phyloP scores from a whole-genome alignment of 225 moss, liverwort and hornwort species.

The Bryoerythrophyllum caledonicum region DNA sequence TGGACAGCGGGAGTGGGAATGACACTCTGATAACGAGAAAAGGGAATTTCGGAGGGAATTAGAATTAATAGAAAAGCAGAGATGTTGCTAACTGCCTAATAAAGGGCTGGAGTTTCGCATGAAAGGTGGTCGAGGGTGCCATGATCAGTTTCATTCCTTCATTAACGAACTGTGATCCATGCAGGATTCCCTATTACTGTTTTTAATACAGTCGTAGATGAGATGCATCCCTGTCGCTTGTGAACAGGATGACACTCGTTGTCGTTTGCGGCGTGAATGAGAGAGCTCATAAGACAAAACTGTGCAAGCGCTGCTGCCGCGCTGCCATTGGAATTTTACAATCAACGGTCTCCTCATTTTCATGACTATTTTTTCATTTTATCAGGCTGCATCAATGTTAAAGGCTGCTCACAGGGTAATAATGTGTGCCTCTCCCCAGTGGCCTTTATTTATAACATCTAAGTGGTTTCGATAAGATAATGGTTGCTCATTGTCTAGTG shows the following conservation, averaged over 20 bases:
- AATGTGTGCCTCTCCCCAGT: background rate
- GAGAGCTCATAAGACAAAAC: background rate
- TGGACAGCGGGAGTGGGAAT: background rate
- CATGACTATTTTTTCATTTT: conserved; percentile 1
- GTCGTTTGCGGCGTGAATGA: background rate
- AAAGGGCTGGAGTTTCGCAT: conserved; percentile 6
- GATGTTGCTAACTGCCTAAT: conserved; percentile 3
- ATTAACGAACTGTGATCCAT: conserved; percentile 22
- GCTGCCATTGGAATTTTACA: background rate
- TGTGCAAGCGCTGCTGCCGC: too few species aligned
- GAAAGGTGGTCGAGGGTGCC: conserved; percentile 13
- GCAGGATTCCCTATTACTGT: background rate
- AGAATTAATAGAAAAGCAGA: background rate
- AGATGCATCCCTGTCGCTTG: too few species aligned
- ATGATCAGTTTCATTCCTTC: conserved; percentile 20
- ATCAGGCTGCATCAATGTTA: conserved; percentile 1
- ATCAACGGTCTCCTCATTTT: conserved; percentile 10
- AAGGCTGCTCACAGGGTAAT: background rate
- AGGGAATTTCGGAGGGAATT: conserved; percentile 13
- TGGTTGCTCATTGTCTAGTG: background rate
- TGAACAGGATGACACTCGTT: background rate
- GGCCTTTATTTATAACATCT: background rate
- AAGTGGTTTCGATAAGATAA: background rate
- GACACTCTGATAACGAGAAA: conserved; percentile 29
- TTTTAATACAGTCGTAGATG: background rate